Evolutionary conservation across 1,284 basidiomycete species (phyloP).

Genomic region (Boletus semigastroideus): DNA sequence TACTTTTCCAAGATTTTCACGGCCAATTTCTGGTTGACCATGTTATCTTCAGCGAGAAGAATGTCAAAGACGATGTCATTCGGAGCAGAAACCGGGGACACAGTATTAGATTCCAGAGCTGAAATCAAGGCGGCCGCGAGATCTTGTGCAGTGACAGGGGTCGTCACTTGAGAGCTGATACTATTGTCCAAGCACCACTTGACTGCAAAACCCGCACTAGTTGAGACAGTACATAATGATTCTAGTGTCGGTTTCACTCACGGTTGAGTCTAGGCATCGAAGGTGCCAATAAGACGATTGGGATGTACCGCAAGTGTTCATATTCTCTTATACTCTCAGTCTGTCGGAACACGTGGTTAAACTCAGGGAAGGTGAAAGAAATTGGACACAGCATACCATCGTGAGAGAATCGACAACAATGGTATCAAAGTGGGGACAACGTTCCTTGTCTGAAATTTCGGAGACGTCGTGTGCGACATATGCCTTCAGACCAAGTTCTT

Average conservation of each 20-base stretch:
- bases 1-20: conserved; percentile 98
- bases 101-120: conserved; percentile 91
- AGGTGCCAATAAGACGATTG: conserved; percentile 91
- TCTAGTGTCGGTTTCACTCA: conserved; percentile 40
- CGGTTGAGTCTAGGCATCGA: conserved; percentile 72
- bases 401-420: conserved; percentile 90
- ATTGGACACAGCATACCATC: conserved; percentile 59
- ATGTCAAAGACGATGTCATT: conserved; percentile 91
- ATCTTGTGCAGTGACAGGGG: conserved; percentile 87
- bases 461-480: conserved; percentile 76
- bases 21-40: conserved; percentile 97
- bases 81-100: conserved; percentile 75
- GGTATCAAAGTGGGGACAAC: conserved; percentile 90
- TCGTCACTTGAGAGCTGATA: conserved; percentile 89
- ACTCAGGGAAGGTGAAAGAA: conserved; percentile 2
- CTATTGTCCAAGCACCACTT: conserved; percentile 92
- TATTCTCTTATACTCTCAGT: conserved; percentile 88
- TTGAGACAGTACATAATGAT: conserved; percentile 6
- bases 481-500: conserved; percentile 80
- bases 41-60: conserved; percentile 96
- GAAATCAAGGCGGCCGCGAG: conserved; percentile 91
- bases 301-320: conserved; percentile 95
- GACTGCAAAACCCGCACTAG: conserved; percentile 44
- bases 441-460: conserved; percentile 79
- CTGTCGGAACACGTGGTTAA: conserved; percentile 40